phyloP scores from a whole-genome alignment of 345 rosid genomes.

The Theobroma cacao region DNA sequence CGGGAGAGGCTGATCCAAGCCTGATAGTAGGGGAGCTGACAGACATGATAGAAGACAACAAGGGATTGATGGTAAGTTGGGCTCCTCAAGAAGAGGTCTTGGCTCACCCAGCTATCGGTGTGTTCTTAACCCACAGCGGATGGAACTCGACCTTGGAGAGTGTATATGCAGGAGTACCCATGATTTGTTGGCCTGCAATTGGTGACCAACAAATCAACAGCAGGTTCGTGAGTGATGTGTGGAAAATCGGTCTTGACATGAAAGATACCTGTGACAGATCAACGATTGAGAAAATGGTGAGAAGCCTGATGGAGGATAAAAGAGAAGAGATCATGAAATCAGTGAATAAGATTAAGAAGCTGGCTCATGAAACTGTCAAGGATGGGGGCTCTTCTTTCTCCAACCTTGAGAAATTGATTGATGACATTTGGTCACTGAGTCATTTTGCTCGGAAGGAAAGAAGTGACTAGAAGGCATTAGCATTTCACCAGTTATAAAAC shows the following conservation, averaged over 20 bases:
- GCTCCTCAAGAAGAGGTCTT: constrained; percentile 48
- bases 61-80: constrained; percentile 33
- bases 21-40: constrained; percentile 23
- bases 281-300: constrained; percentile 43
- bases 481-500: background rate
- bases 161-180: constrained; percentile 34
- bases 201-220: constrained; percentile 45
- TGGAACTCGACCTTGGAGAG: constrained; percentile 65
- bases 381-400: constrained; percentile 39
- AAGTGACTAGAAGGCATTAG: too few relatives aligned
- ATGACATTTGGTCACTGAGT: constrained; percentile 3
- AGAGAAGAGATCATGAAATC: constrained; percentile 30
- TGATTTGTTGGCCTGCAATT: constrained; percentile 49
- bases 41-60: constrained; percentile 11
- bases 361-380: constrained; percentile 22
- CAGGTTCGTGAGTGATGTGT: constrained; percentile 36
- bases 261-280: constrained; percentile 44
- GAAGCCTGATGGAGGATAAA: constrained; percentile 40
- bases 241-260: constrained; percentile 48
- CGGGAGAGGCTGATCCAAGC: background rate
- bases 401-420: constrained; percentile 29
- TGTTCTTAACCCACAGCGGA: constrained; percentile 42
- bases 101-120: constrained; percentile 35
- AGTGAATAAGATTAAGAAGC: constrained; percentile 20
- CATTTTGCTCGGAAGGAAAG: too few relatives aligned